phyloP scores from a whole-genome alignment of 495 filamentous ascomycete genomes.

The Articulospora tetracladia region DNA sequence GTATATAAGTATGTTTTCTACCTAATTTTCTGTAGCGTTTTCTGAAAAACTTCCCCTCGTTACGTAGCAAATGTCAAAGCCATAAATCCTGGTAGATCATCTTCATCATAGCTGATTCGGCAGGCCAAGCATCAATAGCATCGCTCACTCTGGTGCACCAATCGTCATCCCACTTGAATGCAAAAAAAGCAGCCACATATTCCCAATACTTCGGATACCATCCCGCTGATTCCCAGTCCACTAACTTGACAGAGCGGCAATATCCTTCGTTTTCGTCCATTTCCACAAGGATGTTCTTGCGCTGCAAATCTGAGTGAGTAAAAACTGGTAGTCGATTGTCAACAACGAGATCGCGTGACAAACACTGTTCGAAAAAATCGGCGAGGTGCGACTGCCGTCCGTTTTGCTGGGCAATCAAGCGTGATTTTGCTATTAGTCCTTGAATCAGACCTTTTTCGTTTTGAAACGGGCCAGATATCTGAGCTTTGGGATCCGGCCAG shows the following conservation, averaged over 20 bases:
- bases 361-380: slow-evolving; percentile 1
- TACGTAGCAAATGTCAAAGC: not conserved
- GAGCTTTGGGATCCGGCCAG: not conserved
- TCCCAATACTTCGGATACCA: slow-evolving; percentile 54
- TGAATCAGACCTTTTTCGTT: not conserved
- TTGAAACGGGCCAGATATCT: slow-evolving; percentile 1
- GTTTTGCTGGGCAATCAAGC: slow-evolving; percentile 6
- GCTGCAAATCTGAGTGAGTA: slow-evolving; percentile 32
- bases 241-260: slow-evolving; percentile 31
- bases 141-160: slow-evolving; percentile 7
- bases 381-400: slow-evolving; percentile 4
- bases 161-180: slow-evolving; percentile 19
- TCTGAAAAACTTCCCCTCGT: not conserved
- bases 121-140: slow-evolving; percentile 7
- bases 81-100: slow-evolving; percentile 11
- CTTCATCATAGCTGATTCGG: not conserved
- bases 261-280: slow-evolving; percentile 1
- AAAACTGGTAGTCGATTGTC: slow-evolving; percentile 17
- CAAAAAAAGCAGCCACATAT: slow-evolving; percentile 25
- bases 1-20: not conserved
- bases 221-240: slow-evolving; percentile 48
- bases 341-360: not conserved
- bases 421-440: slow-evolving; percentile 3
- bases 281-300: slow-evolving; percentile 31
- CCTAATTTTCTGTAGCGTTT: not conserved